A percentile compares a stretch with the other conserved stretches of the same genome.
Evolutionary conservation across 331 rosid species (phyloP).

Genomic region (Acacia pycnantha): DNA sequence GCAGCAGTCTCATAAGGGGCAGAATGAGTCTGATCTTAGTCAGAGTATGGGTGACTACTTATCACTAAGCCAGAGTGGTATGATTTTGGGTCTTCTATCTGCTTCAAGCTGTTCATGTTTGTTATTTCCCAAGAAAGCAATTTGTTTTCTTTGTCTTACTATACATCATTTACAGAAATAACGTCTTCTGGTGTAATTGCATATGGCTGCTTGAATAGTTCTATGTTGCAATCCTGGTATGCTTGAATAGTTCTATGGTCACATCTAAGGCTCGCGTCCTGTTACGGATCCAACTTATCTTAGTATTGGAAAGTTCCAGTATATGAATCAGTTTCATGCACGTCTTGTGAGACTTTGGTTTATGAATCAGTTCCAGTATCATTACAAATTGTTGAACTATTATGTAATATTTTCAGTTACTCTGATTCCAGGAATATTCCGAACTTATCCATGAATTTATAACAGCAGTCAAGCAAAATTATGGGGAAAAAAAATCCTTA

Average conservation of each 20-base stretch:
- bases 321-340: background rate
- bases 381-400: background rate
- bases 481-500: slow-evolving; percentile 88
- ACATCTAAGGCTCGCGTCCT: background rate
- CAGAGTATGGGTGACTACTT: slow-evolving; percentile 44
- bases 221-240: background rate
- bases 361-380: too few relatives aligned
- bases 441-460: slow-evolving; percentile 90
- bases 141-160: slow-evolving; percentile 14
- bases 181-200: slow-evolving; percentile 41
- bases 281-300: background rate
- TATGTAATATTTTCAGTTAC: slow-evolving; percentile 18
- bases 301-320: background rate
- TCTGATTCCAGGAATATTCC: slow-evolving; percentile 68
- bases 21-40: slow-evolving; percentile 43
- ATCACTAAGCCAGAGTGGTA: slow-evolving; percentile 42
- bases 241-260: background rate
- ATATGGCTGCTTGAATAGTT: slow-evolving; percentile 28
- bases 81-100: background rate
- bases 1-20: slow-evolving; percentile 53
- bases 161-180: slow-evolving; percentile 27
- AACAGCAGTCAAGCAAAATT: slow-evolving; percentile 84
- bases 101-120: slow-evolving; percentile 8
- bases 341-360: background rate
- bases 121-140: slow-evolving; percentile 9